Conservation (phyloP, 1,139 yeast genomes). For the Yarrowia galli region DNA sequence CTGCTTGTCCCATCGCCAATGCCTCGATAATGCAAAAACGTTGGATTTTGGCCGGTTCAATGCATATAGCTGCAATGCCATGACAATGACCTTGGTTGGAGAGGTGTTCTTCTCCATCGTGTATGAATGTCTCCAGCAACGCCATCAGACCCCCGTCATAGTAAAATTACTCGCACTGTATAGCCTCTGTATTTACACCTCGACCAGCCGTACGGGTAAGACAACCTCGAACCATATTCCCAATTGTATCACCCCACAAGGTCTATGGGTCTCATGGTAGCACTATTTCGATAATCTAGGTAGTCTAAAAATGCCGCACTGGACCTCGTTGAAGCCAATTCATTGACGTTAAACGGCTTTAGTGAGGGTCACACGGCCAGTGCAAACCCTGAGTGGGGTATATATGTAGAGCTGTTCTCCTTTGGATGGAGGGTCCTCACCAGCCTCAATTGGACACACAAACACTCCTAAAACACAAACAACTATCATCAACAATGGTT, state of each 20-base stretch:
- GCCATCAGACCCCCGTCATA: too few relatives aligned
- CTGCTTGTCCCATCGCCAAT: slow-evolving; percentile 12
- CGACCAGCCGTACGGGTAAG: slow-evolving; percentile 12
- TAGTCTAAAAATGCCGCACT: slow-evolving; percentile 27
- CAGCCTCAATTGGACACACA: slow-evolving; percentile 7
- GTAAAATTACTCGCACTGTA: background rate
- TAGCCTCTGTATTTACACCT: background rate
- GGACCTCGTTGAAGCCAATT: slow-evolving; percentile 15
- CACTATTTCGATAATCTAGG: background rate
- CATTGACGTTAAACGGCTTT: slow-evolving; percentile 17
- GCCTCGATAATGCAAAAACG: slow-evolving; percentile 33
- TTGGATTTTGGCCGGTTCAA: background rate
- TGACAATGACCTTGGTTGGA: too few relatives aligned
- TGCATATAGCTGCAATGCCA: background rate
- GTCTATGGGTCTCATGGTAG: slow-evolving; percentile 22
- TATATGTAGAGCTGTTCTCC: background rate
- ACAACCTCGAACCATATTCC: slow-evolving; percentile 16
- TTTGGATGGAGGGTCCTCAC: too few relatives aligned
- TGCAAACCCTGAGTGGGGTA: background rate
- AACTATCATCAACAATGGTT: background rate
- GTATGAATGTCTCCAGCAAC: too few relatives aligned
- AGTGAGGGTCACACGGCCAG: slow-evolving; percentile 21
- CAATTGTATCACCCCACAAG: slow-evolving; percentile 16
- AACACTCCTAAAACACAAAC: slow-evolving; percentile 2
- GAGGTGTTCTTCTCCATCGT: too few relatives aligned